Evolutionary conservation across 2,329 filamentous ascomycete species (phyloP).

Genomic region (Trichophyton simii): DNA sequence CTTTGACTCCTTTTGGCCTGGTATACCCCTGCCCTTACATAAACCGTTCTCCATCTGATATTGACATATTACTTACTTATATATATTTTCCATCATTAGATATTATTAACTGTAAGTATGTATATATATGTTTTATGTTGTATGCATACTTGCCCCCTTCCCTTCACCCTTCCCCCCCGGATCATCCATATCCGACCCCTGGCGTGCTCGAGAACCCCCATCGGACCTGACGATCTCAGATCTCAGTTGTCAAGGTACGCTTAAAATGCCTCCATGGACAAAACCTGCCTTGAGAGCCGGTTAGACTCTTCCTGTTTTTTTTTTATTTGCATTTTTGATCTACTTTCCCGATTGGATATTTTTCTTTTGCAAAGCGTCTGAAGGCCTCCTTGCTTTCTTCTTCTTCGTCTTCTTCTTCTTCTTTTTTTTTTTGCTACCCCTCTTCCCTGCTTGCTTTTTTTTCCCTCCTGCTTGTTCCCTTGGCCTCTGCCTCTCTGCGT

Average conservation of each 20-base stretch:
- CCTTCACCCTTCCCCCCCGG: not conserved
- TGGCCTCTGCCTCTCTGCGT: not conserved
- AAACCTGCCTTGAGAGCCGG: slow-evolving; percentile 1
- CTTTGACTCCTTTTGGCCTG: slow-evolving; percentile 3
- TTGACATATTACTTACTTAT: not conserved
- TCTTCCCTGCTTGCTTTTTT: slow-evolving; percentile 5
- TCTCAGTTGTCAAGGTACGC: slow-evolving; percentile 10
- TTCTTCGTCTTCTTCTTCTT: not conserved
- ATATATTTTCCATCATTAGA: not conserved
- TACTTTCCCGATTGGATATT: slow-evolving; percentile 6
- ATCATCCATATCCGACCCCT: slow-evolving; percentile 7
- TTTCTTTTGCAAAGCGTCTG: not conserved
- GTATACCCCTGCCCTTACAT: slow-evolving; percentile 3
- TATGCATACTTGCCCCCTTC: not conserved
- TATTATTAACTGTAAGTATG: not conserved
- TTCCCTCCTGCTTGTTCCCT: slow-evolving; percentile 4
- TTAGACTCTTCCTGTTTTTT: not conserved
- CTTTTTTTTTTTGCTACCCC: not conserved
- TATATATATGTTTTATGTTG: not conserved
- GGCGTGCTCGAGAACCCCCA: slow-evolving; percentile 8
- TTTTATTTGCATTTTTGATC: slow-evolving; percentile 3
- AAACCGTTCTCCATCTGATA: not conserved
- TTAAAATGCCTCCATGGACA: not conserved
- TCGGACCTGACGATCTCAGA: slow-evolving; percentile 18
- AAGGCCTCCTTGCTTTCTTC: not conserved